These are phyloP conservation scores for Eucalyptus curtisii DNA, from an alignment of 345 rosid species.

Conservation along the genomic window DNA sequence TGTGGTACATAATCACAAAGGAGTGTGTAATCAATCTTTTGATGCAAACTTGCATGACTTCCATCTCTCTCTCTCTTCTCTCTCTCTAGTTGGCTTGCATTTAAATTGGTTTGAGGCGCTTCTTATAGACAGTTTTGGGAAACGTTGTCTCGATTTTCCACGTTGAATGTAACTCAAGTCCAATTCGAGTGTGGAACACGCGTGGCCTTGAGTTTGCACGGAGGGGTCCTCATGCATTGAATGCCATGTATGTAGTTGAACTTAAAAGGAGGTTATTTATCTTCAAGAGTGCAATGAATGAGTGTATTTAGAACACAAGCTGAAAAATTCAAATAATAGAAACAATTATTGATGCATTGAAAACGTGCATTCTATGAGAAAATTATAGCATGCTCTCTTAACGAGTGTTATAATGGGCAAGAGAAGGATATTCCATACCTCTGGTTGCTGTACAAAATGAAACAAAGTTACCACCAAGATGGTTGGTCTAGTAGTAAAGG, in stretches of 20 bases:
- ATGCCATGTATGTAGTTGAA: not conserved
- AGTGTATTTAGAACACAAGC: not conserved
- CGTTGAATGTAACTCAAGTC: not conserved
- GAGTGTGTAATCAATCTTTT: not conserved
- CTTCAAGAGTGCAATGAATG: not conserved
- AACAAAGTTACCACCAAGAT: not conserved
- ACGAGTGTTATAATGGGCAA: not conserved
- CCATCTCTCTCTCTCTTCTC: not conserved
- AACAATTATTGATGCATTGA: not conserved
- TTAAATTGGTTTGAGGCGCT: not conserved
- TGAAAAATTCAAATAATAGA: not conserved
- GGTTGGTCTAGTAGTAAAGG: not conserved
- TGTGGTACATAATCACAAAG: not conserved
- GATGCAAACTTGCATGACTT: not conserved
- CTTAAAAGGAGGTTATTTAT: too few species aligned
- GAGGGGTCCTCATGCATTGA: not conserved
- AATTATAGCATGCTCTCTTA: not conserved
- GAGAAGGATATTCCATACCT: not conserved
- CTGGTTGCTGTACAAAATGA: not conserved
- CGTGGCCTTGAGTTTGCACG: not conserved
- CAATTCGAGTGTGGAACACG: not conserved
- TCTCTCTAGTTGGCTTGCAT: not conserved
- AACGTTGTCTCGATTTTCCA: not conserved
- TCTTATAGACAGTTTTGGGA: not conserved
- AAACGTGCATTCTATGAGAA: not conserved